Evolutionary conservation across 306 rosid genomes (phyloP).

Genomic region (Purshia tridentata): DNA sequence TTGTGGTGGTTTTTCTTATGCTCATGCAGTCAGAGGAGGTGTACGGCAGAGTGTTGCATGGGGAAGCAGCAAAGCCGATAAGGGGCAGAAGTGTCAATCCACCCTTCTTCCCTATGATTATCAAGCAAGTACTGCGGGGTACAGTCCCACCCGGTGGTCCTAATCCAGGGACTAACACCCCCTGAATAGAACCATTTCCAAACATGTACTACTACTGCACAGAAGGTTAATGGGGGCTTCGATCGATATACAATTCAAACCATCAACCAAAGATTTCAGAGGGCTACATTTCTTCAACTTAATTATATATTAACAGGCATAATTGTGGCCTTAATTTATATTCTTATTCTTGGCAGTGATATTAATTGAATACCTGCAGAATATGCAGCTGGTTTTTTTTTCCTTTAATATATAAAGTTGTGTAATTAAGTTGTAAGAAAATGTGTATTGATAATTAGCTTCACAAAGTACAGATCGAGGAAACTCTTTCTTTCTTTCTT

Average conservation of each 20-base stretch:
- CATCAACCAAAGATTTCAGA: too few species aligned
- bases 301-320: too few species aligned
- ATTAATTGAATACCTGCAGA: too few species aligned
- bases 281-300: too few species aligned
- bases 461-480: neutral
- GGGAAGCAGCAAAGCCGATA: neutral
- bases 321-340: too few species aligned
- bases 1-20: conserved; percentile 3
- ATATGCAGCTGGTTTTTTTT: neutral
- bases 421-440: neutral
- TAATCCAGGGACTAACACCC: neutral
- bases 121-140: neutral
- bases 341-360: too few species aligned
- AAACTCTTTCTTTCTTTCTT: too few species aligned
- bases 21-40: conserved; percentile 7
- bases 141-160: neutral
- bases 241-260: too few species aligned
- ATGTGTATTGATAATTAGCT: neutral
- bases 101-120: conserved; percentile 4
- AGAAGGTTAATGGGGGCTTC: too few species aligned
- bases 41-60: conserved; percentile 8
- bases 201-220: too few species aligned
- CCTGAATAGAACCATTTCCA: neutral
- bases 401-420: neutral
- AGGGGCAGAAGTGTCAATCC: too few species aligned